A percentile compares a stretch with the other conserved stretches of the same genome.
These are phyloP conservation scores for Schrenkiella parvula DNA, from an alignment of 345 rosid species.

Conservation along the genomic window DNA sequence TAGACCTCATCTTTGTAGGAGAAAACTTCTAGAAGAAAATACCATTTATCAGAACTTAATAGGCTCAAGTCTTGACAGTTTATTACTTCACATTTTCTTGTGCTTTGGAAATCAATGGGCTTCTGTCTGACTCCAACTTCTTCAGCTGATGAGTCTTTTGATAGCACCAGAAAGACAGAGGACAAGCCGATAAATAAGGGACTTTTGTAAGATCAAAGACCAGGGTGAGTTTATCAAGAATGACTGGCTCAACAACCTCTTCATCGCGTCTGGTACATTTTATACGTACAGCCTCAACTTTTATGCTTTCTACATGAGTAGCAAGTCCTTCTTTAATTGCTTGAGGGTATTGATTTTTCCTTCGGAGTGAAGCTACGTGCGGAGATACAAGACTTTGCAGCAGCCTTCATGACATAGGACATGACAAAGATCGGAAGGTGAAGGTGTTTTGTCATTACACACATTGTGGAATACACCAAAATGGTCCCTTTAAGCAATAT, in stretches of 20 bases:
- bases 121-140: no score
- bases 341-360: constrained; percentile 47
- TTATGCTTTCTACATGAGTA: constrained; percentile 29
- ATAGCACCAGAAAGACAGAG: no score
- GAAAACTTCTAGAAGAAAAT: not conserved
- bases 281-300: constrained; percentile 44
- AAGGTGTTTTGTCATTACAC: no score
- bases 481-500: not conserved
- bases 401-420: constrained; percentile 56
- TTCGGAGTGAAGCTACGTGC: constrained; percentile 44
- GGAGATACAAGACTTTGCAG: constrained; percentile 42
- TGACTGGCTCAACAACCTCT: not conserved
- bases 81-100: not conserved
- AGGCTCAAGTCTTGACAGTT: not conserved
- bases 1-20: not conserved
- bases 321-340: constrained; percentile 36
- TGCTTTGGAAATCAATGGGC: no score
- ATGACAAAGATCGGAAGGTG: constrained; percentile 43
- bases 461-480: no score
- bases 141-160: no score
- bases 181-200: no score
- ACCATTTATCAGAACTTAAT: not conserved
- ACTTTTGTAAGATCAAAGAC: no score
- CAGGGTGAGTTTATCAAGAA: no score
- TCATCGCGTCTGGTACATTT: constrained; percentile 34